phyloP scores from a whole-genome alignment of 2,329 filamentous ascomycete genomes.

The Hymenoscyphus occultus region DNA sequence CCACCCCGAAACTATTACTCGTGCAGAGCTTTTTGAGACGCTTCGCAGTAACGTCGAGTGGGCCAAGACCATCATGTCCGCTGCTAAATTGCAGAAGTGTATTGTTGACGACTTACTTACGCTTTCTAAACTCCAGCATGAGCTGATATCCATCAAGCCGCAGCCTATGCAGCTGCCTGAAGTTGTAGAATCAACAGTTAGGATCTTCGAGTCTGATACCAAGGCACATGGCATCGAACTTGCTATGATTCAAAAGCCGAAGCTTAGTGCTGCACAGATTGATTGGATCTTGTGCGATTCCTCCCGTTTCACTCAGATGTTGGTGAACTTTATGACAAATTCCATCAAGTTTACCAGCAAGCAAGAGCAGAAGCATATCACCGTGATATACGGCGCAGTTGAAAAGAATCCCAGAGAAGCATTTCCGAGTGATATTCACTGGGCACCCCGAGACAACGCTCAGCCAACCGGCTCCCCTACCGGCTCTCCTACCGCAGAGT shows the following conservation, averaged over 20 bases:
- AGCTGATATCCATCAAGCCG: slow-evolving; percentile 69
- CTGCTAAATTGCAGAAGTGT: slow-evolving; percentile 75
- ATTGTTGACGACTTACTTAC: slow-evolving; percentile 76
- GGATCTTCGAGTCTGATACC: slow-evolving; percentile 76
- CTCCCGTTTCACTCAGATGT: slow-evolving; percentile 70
- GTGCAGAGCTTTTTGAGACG: slow-evolving; percentile 46
- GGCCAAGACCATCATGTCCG: slow-evolving; percentile 73
- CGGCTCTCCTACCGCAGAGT: slow-evolving; percentile 22
- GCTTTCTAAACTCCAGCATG: slow-evolving; percentile 72
- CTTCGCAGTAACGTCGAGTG: slow-evolving; percentile 59
- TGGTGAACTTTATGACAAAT: slow-evolving; percentile 79
- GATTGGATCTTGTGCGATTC: slow-evolving; percentile 70
- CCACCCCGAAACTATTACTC: slow-evolving; percentile 33
- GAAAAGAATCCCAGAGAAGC: slow-evolving; percentile 20
- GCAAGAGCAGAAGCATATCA: slow-evolving; percentile 55
- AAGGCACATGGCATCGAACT: slow-evolving; percentile 67
- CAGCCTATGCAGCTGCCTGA: slow-evolving; percentile 64
- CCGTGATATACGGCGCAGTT: slow-evolving; percentile 37
- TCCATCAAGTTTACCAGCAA: slow-evolving; percentile 77
- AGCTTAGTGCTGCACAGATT: slow-evolving; percentile 54
- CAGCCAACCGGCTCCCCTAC: slow-evolving; percentile 18
- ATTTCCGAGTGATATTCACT: slow-evolving; percentile 11
- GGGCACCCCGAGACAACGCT: slow-evolving; percentile 19
- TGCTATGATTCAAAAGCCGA: slow-evolving; percentile 59
- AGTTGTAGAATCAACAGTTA: slow-evolving; percentile 65